A percentile compares a stretch with the other conserved stretches of the same genome.
Conservation (phyloP, 441 rosid species). For the Populus hybrid region DNA sequence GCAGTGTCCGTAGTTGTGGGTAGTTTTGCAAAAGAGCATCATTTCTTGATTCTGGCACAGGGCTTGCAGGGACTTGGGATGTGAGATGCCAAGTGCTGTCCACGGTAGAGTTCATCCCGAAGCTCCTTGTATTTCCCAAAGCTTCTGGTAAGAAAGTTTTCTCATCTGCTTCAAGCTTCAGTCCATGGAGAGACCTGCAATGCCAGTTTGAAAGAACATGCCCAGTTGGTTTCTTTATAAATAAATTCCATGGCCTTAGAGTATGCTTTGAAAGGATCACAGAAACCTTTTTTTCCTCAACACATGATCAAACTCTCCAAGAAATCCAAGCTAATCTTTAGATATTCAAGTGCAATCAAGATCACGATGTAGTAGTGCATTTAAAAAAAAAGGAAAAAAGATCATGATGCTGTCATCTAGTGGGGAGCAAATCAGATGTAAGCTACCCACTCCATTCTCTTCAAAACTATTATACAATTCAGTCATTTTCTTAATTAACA, state of each 20-base stretch:
- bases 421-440: neutral
- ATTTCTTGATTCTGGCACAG: constrained; percentile 24
- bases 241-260: neutral
- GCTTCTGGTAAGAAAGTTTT: constrained; percentile 17
- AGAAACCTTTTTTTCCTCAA: neutral
- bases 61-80: constrained; percentile 20
- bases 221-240: neutral
- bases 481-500: neutral
- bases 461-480: no score
- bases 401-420: neutral
- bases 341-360: neutral
- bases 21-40: constrained; percentile 12
- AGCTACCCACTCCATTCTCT: neutral
- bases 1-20: constrained; percentile 21
- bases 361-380: neutral
- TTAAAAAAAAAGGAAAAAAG: no score
- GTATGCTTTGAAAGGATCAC: neutral
- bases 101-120: constrained; percentile 18
- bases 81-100: constrained; percentile 19
- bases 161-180: constrained; percentile 28
- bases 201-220: neutral
- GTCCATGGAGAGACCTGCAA: constrained; percentile 22
- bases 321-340: neutral
- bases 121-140: constrained; percentile 17
- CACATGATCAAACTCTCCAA: neutral